Evolutionary conservation across 495 filamentous ascomycete genomes (phyloP).

Genomic region (Neurospora sublineolata): DNA sequence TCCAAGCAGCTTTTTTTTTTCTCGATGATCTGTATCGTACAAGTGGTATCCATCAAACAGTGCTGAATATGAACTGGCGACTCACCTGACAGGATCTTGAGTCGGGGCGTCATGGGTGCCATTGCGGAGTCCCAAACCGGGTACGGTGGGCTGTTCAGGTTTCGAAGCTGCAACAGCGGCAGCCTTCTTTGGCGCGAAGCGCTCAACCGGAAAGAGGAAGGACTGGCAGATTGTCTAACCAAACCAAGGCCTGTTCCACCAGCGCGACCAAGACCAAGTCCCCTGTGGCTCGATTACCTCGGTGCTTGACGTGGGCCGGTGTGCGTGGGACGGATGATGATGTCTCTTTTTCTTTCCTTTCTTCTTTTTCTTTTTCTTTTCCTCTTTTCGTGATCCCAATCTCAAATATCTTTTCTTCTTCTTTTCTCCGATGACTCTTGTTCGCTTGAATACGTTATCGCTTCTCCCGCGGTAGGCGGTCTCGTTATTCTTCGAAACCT

Average conservation of each 20-base stretch:
- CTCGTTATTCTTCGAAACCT: not conserved
- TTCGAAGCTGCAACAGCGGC: conserved; percentile 23
- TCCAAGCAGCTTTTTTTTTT: not conserved
- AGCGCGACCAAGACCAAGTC: not conserved
- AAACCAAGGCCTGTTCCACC: not conserved
- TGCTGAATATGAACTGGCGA: conserved; percentile 13
- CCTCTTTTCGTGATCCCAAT: not conserved
- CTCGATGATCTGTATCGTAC: not conserved
- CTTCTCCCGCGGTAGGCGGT: not conserved
- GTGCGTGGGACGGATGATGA: not conserved
- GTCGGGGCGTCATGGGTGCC: conserved; percentile 41
- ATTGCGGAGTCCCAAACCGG: conserved; percentile 33
- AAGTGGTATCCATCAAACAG: conserved; percentile 6
- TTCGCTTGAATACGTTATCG: not conserved
- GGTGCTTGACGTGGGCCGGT: not conserved
- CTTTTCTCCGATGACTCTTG: not conserved
- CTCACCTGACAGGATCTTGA: conserved; percentile 44
- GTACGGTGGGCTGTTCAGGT: conserved; percentile 28
- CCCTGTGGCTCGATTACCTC: not conserved
- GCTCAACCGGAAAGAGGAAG: conserved; percentile 16
- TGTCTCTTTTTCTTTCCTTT: not conserved
- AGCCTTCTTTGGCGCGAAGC: conserved; percentile 16
- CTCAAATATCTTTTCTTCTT: not conserved
- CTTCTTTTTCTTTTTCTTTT: not conserved
- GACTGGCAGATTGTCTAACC: not conserved